These are phyloP conservation scores for Melaleuca quinquenervia DNA, from an alignment of 345 rosid genomes.

Conservation along the genomic window DNA sequence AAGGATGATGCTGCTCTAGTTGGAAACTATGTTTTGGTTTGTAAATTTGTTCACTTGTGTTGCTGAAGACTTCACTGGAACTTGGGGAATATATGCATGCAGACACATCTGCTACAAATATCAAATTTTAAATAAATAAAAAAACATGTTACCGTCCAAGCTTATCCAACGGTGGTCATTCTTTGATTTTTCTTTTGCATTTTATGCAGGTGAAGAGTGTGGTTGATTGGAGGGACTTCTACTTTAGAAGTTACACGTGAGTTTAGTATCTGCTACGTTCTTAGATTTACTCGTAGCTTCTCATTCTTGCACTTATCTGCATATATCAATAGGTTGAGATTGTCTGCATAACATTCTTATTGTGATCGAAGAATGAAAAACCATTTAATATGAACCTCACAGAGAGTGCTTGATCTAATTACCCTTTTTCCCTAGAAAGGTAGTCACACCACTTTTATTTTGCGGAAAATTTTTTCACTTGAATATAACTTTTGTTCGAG, in stretches of 20 bases:
- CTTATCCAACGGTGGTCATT: not conserved
- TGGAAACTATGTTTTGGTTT: not conserved
- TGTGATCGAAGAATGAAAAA: not conserved
- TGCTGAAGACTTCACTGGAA: not conserved
- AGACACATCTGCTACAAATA: not conserved
- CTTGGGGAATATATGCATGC: not conserved
- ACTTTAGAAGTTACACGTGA: conserved; percentile 71
- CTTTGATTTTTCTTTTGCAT: not conserved
- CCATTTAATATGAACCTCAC: not conserved
- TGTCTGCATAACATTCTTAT: not conserved
- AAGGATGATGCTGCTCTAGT: not conserved
- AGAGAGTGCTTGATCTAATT: not conserved
- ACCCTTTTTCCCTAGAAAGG: not conserved
- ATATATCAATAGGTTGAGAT: not conserved
- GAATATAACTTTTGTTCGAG: not conserved
- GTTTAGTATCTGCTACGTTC: conserved; percentile 8
- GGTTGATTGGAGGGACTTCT: conserved; percentile 90
- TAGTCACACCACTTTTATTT: not conserved
- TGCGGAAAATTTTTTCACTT: not conserved
- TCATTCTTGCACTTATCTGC: not conserved
- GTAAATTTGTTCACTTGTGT: not conserved
- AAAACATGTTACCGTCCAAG: not conserved
- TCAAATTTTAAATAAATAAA: not conserved
- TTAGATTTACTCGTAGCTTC: not conserved
- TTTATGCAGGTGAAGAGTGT: conserved; percentile 73